Percentiles rank a stretch among this genome's conserved stretches.
Conservation (phyloP, 352 stramenopile genomes). For the Globisporangium splendens region DNA sequence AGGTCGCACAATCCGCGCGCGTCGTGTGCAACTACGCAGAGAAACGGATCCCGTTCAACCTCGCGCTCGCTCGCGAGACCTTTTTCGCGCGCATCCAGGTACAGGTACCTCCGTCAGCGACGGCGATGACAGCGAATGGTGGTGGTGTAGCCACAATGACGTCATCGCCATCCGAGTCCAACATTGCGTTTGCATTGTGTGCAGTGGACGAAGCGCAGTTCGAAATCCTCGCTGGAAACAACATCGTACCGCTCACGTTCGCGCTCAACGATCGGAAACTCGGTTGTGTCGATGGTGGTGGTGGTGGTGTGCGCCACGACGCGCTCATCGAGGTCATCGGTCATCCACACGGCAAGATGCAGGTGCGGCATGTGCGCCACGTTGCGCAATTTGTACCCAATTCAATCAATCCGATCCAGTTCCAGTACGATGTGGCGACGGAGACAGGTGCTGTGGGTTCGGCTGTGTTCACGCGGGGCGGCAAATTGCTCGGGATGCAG, state of each 20-base stretch:
- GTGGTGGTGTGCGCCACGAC: constrained; percentile 10
- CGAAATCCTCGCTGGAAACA: constrained; percentile 30
- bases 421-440: constrained; percentile 44
- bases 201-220: constrained; percentile 58
- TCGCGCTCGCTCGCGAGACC: constrained; percentile 37
- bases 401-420: constrained; percentile 43
- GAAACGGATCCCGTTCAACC: constrained; percentile 38
- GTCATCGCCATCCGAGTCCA: too few relatives aligned
- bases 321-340: constrained; percentile 50
- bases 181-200: constrained; percentile 40
- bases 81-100: constrained; percentile 48
- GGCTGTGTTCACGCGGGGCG: constrained; percentile 53
- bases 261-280: constrained; percentile 60
- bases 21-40: constrained; percentile 53
- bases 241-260: constrained; percentile 41
- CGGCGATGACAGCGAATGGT: neutral
- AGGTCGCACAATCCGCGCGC: constrained; percentile 30
- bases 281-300: constrained; percentile 34
- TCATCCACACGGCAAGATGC: constrained; percentile 50
- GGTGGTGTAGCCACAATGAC: too few relatives aligned
- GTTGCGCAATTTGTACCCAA: constrained; percentile 41
- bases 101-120: neutral
- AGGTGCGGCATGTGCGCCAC: constrained; percentile 36
- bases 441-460: constrained; percentile 36
- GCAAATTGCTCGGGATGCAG: constrained; percentile 57